Percentiles rank a stretch among this genome's conserved stretches.
phyloP scores from a whole-genome alignment of 257 asterid species.

The Eustoma russellianum region DNA sequence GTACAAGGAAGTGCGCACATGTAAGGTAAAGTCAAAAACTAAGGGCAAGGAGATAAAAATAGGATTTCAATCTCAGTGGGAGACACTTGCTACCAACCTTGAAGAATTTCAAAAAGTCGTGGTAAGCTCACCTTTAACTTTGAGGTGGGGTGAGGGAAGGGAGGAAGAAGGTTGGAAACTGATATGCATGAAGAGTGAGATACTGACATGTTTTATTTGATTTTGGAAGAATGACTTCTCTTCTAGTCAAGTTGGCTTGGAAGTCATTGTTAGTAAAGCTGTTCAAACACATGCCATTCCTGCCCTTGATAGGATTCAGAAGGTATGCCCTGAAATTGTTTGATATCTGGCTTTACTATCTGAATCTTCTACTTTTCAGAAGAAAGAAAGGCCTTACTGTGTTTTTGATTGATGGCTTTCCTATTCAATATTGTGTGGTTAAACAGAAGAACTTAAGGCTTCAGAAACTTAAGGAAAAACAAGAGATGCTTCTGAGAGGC shows the following conservation, averaged over 20 bases:
- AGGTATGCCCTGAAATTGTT: conserved; percentile 36
- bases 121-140: conserved; percentile 31
- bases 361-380: background rate
- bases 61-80: conserved; percentile 52
- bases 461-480: conserved; percentile 28
- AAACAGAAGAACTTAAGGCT: conserved; percentile 64
- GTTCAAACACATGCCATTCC: conserved; percentile 51
- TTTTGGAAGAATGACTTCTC: conserved; percentile 48
- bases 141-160: background rate
- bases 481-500: conserved; percentile 29
- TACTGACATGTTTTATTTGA: conserved; percentile 13
- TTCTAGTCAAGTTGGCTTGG: conserved; percentile 46
- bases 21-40: conserved; percentile 21
- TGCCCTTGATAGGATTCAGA: conserved; percentile 55
- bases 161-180: background rate
- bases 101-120: conserved; percentile 62
- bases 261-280: conserved; percentile 49
- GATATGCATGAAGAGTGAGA: background rate
- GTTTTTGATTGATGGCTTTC: background rate
- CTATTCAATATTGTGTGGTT: conserved; percentile 9
- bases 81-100: conserved; percentile 71
- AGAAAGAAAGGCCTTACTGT: background rate
- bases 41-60: conserved; percentile 23
- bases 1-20: conserved; percentile 52
- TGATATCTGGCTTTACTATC: background rate